These are phyloP conservation scores for Scleroderma citrinum DNA, from an alignment of 768 basidiomycete genomes.

Conservation along the genomic window DNA sequence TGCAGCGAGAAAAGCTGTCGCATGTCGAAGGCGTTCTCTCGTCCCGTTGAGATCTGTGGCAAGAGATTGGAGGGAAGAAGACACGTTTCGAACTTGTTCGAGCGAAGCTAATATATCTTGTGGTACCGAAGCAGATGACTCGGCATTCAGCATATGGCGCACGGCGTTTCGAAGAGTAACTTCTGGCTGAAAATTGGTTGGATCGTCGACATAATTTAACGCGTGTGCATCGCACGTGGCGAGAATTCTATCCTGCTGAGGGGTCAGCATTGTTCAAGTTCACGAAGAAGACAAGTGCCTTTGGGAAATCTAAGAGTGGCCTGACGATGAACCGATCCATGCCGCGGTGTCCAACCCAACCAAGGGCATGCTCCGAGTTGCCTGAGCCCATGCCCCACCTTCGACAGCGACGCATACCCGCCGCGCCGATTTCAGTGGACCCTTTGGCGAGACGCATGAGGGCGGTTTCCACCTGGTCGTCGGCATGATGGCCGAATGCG, in stretches of 20 bases:
- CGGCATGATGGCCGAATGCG: conserved; percentile 71
- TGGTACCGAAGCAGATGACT: conserved; percentile 17
- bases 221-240: conserved; percentile 65
- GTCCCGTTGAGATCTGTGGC: conserved; percentile 29
- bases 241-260: conserved; percentile 65
- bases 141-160: conserved; percentile 37
- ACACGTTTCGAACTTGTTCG: conserved; percentile 26
- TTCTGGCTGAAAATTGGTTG: conserved; percentile 69
- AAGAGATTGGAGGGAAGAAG: conserved; percentile 24
- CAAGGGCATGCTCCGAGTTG: conserved; percentile 24
- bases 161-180: conserved; percentile 70
- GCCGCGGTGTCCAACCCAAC: conserved; percentile 47
- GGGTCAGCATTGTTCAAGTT: background rate
- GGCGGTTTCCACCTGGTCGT: conserved; percentile 81
- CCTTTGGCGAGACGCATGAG: conserved; percentile 63
- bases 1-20: conserved; percentile 31
- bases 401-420: conserved; percentile 61
- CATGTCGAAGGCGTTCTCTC: conserved; percentile 33
- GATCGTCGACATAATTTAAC: conserved; percentile 58
- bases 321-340: conserved; percentile 67
- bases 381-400: conserved; percentile 74
- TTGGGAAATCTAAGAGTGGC: conserved; percentile 60
- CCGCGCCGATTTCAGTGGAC: conserved; percentile 49
- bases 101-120: conserved; percentile 29
- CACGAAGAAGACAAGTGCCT: conserved; percentile 39